phyloP scores from a whole-genome alignment of 805 yeast genomes.

The Diddensiella caesifluorescens region DNA sequence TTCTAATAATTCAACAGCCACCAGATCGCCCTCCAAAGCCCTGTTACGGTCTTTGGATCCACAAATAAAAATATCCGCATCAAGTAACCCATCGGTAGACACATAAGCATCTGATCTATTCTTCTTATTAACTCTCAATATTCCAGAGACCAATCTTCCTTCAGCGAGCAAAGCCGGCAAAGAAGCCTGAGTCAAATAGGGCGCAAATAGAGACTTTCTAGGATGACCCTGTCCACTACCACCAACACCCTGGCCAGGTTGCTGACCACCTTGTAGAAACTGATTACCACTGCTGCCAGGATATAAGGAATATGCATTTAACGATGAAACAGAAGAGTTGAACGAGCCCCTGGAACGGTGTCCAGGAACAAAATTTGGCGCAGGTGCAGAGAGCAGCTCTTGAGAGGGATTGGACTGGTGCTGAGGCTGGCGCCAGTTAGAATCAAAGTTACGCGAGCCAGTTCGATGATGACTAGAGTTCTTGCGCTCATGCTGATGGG shows the following conservation, averaged over 20 bases:
- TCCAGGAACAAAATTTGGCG: constrained; percentile 59
- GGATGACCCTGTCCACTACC: constrained; percentile 33
- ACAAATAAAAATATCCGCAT: constrained; percentile 95
- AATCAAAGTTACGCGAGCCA: constrained; percentile 26
- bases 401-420: constrained; percentile 5
- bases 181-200: constrained; percentile 89
- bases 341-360: constrained; percentile 73
- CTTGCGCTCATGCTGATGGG: constrained; percentile 23
- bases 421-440: constrained; percentile 25
- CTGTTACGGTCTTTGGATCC: constrained; percentile 98
- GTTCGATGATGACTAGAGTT: constrained; percentile 42
- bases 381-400: constrained; percentile 13
- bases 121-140: constrained; percentile 88
- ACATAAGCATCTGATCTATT: constrained; percentile 97
- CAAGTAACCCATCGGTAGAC: constrained; percentile 91
- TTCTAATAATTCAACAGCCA: constrained; percentile 87
- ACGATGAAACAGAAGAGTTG: constrained; percentile 46
- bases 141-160: constrained; percentile 89
- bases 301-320: constrained; percentile 25
- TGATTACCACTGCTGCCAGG: constrained; percentile 5
- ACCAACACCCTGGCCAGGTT: constrained; percentile 24
- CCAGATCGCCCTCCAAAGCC: constrained; percentile 94
- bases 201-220: constrained; percentile 77
- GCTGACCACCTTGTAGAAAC: constrained; percentile 1
- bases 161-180: constrained; percentile 84